These are phyloP conservation scores for Mallotus nudiflorus DNA, from an alignment of 345 rosid species.

Conservation along the genomic window DNA sequence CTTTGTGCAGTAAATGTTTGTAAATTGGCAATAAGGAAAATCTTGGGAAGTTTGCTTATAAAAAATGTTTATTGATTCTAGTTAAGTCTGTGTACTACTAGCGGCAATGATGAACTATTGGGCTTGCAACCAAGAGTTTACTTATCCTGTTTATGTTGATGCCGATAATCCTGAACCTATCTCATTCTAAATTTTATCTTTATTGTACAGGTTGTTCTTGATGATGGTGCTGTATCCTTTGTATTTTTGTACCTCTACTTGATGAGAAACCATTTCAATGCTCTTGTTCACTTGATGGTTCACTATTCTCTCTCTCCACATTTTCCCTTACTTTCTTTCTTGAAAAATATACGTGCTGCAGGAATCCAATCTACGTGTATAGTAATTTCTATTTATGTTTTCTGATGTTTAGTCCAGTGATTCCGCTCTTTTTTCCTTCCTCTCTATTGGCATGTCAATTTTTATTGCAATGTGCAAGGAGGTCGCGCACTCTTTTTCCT, in stretches of 20 bases:
- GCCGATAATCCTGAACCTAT: not conserved
- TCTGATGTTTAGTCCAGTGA: not conserved
- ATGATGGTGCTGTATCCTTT: slow-evolving; percentile 97
- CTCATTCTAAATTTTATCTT: not conserved
- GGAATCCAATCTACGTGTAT: not conserved
- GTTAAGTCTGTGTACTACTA: not conserved
- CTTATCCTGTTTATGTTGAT: not conserved
- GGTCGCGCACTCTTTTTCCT: not conserved
- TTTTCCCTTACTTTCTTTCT: not conserved
- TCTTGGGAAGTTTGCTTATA: not conserved
- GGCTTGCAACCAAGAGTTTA: not conserved
- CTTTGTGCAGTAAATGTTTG: not conserved
- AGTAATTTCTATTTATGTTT: not conserved
- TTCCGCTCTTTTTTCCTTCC: not conserved
- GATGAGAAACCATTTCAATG: not conserved
- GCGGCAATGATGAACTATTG: not conserved
- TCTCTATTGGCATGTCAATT: not conserved
- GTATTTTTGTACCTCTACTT: slow-evolving; percentile 1
- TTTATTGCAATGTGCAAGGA: not conserved
- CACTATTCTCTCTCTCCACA: not conserved
- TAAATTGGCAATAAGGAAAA: not conserved
- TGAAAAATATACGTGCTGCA: not conserved
- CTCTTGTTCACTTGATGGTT: not conserved
- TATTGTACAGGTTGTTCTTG: slow-evolving; percentile 69
- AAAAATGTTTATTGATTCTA: not conserved